phyloP scores from a whole-genome alignment of 2,329 filamentous ascomycete genomes.

The Phyllosticta citrichinensis region DNA sequence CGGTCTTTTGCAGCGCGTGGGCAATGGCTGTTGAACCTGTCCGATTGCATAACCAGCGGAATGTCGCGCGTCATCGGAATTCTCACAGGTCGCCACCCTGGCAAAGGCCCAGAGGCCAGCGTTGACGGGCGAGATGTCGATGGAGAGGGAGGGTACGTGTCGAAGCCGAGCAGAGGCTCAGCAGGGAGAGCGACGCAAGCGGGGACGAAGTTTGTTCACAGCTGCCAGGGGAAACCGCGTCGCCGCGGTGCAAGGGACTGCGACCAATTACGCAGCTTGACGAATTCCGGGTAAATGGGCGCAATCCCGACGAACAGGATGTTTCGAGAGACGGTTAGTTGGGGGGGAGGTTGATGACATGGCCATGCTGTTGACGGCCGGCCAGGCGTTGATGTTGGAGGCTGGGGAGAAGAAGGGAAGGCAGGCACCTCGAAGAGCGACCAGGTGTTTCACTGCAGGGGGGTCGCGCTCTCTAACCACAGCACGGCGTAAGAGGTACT shows the following conservation, averaged over 20 bases:
- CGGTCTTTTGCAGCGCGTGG: neutral
- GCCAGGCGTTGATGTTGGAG: neutral
- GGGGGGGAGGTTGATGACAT: neutral
- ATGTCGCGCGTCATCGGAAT: slow-evolving; percentile 2
- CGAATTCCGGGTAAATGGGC: slow-evolving; percentile 5
- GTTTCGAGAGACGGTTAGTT: neutral
- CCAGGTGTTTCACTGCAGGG: slow-evolving; percentile 5
- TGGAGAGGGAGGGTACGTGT: slow-evolving; percentile 5
- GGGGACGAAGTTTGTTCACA: slow-evolving; percentile 2
- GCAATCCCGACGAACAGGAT: neutral
- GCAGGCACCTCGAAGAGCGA: neutral
- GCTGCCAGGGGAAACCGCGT: slow-evolving; percentile 6
- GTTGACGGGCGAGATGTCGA: slow-evolving; percentile 3
- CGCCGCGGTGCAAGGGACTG: slow-evolving; percentile 3
- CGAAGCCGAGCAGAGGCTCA: slow-evolving; percentile 4
- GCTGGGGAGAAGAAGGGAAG: neutral
- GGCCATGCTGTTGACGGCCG: neutral
- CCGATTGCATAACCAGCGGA: slow-evolving; percentile 6
- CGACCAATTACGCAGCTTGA: neutral
- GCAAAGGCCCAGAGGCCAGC: neutral
- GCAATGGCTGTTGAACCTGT: neutral
- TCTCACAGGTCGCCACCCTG: neutral
- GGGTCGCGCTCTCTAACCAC: neutral
- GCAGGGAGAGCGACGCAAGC: slow-evolving; percentile 5
- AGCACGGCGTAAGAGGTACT: neutral